Percentiles rank a stretch among this genome's conserved stretches.
These are phyloP conservation scores for Cordia subcordata DNA, from an alignment of 257 asterid species.

Conservation along the genomic window DNA sequence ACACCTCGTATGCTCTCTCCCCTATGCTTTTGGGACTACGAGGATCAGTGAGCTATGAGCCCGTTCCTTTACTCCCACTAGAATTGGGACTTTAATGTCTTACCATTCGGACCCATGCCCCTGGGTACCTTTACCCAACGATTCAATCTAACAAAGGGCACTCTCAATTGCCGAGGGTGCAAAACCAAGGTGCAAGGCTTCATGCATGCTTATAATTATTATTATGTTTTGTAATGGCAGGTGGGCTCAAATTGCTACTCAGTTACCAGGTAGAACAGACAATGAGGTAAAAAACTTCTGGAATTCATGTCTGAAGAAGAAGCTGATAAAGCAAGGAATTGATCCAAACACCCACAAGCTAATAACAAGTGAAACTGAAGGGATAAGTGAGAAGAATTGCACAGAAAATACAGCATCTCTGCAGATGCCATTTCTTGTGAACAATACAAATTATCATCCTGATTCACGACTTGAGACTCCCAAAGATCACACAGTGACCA, in stretches of 20 bases:
- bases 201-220: no score
- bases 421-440: background rate
- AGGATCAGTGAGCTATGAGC: no score
- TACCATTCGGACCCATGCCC: no score
- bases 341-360: conserved; percentile 79
- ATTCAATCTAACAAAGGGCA: no score
- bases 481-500: conserved; percentile 18
- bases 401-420: conserved; percentile 16
- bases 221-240: conserved; percentile 24
- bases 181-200: no score
- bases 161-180: no score
- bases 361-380: conserved; percentile 13
- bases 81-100: no score
- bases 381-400: conserved; percentile 16
- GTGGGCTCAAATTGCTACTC: conserved; percentile 91
- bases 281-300: conserved; percentile 85
- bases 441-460: conserved; percentile 2
- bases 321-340: conserved; percentile 68
- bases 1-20: no score
- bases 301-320: conserved; percentile 78
- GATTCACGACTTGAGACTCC: conserved; percentile 10
- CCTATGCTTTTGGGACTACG: no score
- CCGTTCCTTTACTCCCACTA: no score
- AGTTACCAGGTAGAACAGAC: conserved; percentile 83
- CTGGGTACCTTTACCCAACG: no score